Evolutionary conservation across 352 stramenopile species (phyloP), one percentile per base, ranked within the genome.

Genomic region (Thalassiosira pacifica): DNA sequence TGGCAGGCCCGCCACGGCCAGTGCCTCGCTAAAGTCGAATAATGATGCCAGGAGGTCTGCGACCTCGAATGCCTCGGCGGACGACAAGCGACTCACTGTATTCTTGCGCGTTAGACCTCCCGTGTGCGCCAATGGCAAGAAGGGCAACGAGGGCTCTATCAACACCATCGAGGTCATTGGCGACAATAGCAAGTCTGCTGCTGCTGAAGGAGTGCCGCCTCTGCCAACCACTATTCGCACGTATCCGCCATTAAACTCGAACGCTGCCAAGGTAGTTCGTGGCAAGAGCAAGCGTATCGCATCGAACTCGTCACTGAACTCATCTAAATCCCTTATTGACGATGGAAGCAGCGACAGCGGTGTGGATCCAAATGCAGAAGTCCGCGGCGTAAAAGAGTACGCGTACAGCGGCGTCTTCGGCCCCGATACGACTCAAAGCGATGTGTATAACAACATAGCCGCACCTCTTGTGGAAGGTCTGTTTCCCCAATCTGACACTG

Each of bases 391-490:
- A 1, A 93, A 94, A 57, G 90, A 96, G 73, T 96, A 92, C 74
- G 60, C 86, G 0, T 96, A 95, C 78, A 83, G 89, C 55, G 79
- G 88, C 31, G 89, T 95, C 0, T 92, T 96, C 64, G 70, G 80
- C 45, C 59, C 82, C 22, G 80, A 90, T 59, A 86, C 86, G 27
- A 86, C 59, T n/a, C 97, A 99, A 82, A 87, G 91, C 24, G 93
- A 98, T 76, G 89, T 99, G 22, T 99, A 99, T 76, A 90, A 96
- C 16, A 92, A 87, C 22, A 97, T 97, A 0, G 97, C 96, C 29
- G 87, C 92, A 55, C 97, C 97, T 18, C 94, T 99, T 42, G 88
- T 99, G 6, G 91, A 98, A 26, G 90, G 95, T 2, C 92, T 98
- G 1, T 95, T 98, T 64, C 80, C 77, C 32, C 34, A 83, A 31